Base-by-base conservation (phyloP, 1,284 basidiomycete genomes). In the Melampsora larici-populina region DNA sequence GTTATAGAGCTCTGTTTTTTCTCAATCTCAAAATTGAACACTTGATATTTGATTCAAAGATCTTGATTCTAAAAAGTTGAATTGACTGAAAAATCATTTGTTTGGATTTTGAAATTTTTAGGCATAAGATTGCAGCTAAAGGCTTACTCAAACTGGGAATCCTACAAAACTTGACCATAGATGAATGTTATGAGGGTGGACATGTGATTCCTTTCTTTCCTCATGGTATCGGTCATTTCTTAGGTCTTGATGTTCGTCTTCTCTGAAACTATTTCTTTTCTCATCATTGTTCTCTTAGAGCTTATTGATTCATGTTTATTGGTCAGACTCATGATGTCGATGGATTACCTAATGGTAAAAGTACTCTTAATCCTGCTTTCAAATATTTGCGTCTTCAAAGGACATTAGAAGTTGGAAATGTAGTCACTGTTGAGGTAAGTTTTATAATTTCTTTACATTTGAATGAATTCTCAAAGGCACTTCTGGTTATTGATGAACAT, bases 121-220 rank as follows among this genome's bases (percentile, higher is more conserved):
- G 70, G 70, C 70, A 73, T 64, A 73, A 73, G 36, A 62, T 73
- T 11, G 70, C 70, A 29, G 70, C 70, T 9, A 64, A 73, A 43
- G 70, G 70, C 2, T 62, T 73, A 13, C 31, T 73, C 17, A 64
- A 73, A 43, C 31, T 73, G 18, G 70, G 70, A 29, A 73, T 73
- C 24, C 62, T 73, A 24, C 58, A 48, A 33, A 29, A 65, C 60
- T 9, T 63, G 24, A 73, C 43, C 40, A 60, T 65, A 31, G 70
- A 73, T 43, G 62, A 73, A 73, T 73, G 70, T 29, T 73, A 73
- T 63, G 60, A 64, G 24, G 33, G 49, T 1, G 70, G 70, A 29
- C 70, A 73, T 33, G 70, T 73, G 60, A 49, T 73, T 26, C 70
- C 70, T 15, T 73, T 73, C 29, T 73, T 73, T 46, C 70, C 70